A percentile compares a stretch with the other conserved stretches of the same genome.
Evolutionary conservation across 1,284 basidiomycete species (phyloP).

Genomic region (Leccinum fuscescens): DNA sequence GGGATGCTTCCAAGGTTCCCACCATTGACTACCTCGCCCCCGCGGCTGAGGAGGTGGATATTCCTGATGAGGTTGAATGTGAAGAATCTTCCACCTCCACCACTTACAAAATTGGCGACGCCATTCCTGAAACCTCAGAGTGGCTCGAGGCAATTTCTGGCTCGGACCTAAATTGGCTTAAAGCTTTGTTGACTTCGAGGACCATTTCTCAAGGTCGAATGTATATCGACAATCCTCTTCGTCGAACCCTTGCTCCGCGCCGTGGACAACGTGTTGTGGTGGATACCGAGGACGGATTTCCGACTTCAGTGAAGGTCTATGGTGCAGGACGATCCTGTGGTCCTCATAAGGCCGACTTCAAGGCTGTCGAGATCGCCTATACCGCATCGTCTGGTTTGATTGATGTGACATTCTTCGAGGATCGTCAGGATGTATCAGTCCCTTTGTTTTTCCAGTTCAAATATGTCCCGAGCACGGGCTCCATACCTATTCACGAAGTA

Average conservation of each 20-base stretch:
- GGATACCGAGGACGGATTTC: slow-evolving; percentile 43
- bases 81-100: slow-evolving; percentile 29
- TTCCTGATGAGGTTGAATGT: slow-evolving; percentile 49
- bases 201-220: slow-evolving; percentile 78
- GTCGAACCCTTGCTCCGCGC: slow-evolving; percentile 85
- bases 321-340: slow-evolving; percentile 85
- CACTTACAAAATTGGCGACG: too few relatives aligned
- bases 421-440: slow-evolving; percentile 73
- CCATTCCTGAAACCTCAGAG: slow-evolving; percentile 46
- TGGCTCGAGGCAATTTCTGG: slow-evolving; percentile 92
- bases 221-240: slow-evolving; percentile 89
- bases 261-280: slow-evolving; percentile 75
- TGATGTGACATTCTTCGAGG: slow-evolving; percentile 80
- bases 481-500: slow-evolving; percentile 90
- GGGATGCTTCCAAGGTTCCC: slow-evolving; percentile 80
- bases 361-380: slow-evolving; percentile 76
- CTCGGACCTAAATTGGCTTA: slow-evolving; percentile 78
- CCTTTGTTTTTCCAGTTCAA: slow-evolving; percentile 82
- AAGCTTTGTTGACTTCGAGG: slow-evolving; percentile 79
- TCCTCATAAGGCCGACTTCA: slow-evolving; percentile 72
- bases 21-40: slow-evolving; percentile 84
- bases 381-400: slow-evolving; percentile 58
- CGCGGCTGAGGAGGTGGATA: slow-evolving; percentile 39
- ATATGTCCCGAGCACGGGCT: slow-evolving; percentile 73
- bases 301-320: slow-evolving; percentile 60